Base-by-base conservation (phyloP, 83 land plant genomes). In the Picea abies region DNA sequence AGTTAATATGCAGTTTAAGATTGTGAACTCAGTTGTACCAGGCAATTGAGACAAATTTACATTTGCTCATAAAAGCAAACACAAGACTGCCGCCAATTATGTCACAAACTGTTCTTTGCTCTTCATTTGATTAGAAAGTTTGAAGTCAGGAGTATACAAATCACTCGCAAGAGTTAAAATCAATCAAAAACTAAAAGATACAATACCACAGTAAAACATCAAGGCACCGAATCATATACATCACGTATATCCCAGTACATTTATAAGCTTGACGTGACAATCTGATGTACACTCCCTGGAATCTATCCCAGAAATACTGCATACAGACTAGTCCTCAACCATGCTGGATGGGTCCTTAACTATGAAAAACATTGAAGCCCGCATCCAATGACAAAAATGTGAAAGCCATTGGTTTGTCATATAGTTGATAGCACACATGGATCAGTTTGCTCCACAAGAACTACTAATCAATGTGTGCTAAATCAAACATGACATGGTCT, bases 401-500 rank as follows among this genome's bases (percentile, higher is more conserved):
- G 26, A 44, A 75, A 47, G 49, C 60, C 14, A 47, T 56, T 10
- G n/a, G 22, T 22, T 22, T 6, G 56, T 47, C 58, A 47, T 22
- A 8, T 22, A 8, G 58, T 75, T n/a, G 49, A 44, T n/a, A 75
- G 78, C 15, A 75, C 78, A 56, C 60, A 12, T 56, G 60, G 22
- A 47, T 12, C 76, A 72, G 56, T 22, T 72, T 44, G 78, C 58
- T 47, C 47, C 60, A 75, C 58, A 75, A 75, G 60, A 56, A 56
- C 60, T 56, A 56, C 60, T 56, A 56, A 12, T 12, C 60, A 56
- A 47, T 23, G 17, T 3, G 78, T 14, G 15, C 26, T 47, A 44
- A n/a, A 75, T 75, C 60, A 75, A 56, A 75, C 78, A n/a, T 22
- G 78, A 47, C 19, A 71, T 9, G 47, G 76, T 39, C 76, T 37